These are phyloP conservation scores for Metarhizium rileyi DNA, from an alignment of 2,329 filamentous ascomycete genomes.

Conservation along the genomic window DNA sequence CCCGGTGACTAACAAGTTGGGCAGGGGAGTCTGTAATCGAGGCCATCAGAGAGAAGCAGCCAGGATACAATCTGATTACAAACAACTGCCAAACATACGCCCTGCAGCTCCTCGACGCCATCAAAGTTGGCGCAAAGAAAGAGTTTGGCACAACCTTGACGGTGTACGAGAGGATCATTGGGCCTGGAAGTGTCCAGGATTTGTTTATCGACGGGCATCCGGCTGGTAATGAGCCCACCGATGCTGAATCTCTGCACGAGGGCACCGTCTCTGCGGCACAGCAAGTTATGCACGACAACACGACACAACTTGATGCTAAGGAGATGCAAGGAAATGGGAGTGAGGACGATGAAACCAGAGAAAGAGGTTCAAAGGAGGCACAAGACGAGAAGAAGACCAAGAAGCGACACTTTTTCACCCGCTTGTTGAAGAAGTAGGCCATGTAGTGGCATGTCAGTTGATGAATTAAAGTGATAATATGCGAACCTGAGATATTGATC, in stretches of 20 bases:
- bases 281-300: slow-evolving; percentile 45
- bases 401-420: slow-evolving; percentile 8
- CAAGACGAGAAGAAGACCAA: neutral
- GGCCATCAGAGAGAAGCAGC: slow-evolving; percentile 36
- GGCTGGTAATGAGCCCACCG: slow-evolving; percentile 16
- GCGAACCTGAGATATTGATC: too few relatives aligned
- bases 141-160: slow-evolving; percentile 44
- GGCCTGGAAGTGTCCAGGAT: slow-evolving; percentile 39
- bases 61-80: slow-evolving; percentile 47
- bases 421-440: slow-evolving; percentile 7
- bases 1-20: neutral
- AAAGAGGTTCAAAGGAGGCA: neutral
- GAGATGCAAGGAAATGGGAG: slow-evolving; percentile 14
- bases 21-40: slow-evolving; percentile 43
- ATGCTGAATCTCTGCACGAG: slow-evolving; percentile 8
- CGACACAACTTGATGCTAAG: slow-evolving; percentile 37
- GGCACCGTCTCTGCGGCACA: slow-evolving; percentile 38
- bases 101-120: slow-evolving; percentile 40
- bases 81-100: slow-evolving; percentile 54
- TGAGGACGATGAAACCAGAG: slow-evolving; percentile 4
- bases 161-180: slow-evolving; percentile 41
- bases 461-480: too few relatives aligned
- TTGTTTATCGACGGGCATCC: slow-evolving; percentile 28
- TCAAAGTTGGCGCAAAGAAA: slow-evolving; percentile 38
- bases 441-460: too few relatives aligned